Conservation (phyloP, 441 rosid genomes). For the Eutrema salsugineum region DNA sequence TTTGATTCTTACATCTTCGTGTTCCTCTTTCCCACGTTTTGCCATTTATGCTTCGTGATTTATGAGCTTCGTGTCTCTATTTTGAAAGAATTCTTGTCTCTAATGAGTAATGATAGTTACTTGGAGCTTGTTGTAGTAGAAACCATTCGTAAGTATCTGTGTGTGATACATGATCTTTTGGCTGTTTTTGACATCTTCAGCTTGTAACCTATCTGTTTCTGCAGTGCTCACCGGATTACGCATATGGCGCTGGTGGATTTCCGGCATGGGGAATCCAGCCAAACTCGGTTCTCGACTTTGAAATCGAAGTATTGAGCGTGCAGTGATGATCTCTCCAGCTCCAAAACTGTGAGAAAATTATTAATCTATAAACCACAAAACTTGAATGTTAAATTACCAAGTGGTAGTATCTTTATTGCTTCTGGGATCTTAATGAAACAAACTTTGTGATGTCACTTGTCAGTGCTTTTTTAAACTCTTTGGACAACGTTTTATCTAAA, state of each 20-base stretch:
- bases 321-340: slow-evolving; percentile 36
- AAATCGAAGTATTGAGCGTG: slow-evolving; percentile 68
- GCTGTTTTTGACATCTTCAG: not conserved
- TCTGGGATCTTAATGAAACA: slow-evolving; percentile 4
- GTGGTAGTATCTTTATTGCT: not conserved
- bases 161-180: not conserved
- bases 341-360: not conserved
- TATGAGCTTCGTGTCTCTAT: not conserved
- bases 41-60: no score
- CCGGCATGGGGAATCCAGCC: slow-evolving; percentile 85
- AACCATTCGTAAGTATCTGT: not conserved
- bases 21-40: not conserved
- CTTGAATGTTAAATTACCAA: not conserved
- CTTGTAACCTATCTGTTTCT: slow-evolving; percentile 14
- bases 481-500: slow-evolving; percentile 20
- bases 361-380: not conserved
- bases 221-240: slow-evolving; percentile 94
- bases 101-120: not conserved
- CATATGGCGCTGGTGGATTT: slow-evolving; percentile 84
- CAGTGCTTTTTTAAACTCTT: slow-evolving; percentile 6
- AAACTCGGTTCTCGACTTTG: slow-evolving; percentile 81
- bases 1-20: not conserved
- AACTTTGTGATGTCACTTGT: not conserved
- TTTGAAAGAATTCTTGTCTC: not conserved
- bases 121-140: not conserved